These are phyloP conservation scores for Lagenidium giganteum DNA, from an alignment of 352 stramenopile genomes.

Conservation along the genomic window DNA sequence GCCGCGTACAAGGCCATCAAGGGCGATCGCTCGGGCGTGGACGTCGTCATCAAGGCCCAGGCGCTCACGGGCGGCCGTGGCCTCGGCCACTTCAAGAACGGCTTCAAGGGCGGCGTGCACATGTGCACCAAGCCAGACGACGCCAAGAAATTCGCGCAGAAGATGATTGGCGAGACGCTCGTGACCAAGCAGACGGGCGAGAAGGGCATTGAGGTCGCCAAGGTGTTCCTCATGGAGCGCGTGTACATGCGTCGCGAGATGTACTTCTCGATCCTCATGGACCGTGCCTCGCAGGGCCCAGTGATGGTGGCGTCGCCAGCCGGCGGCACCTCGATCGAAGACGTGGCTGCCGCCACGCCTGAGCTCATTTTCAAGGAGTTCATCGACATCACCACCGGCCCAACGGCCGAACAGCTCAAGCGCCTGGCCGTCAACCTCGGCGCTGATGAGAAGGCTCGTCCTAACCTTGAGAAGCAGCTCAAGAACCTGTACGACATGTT, in stretches of 20 bases:
- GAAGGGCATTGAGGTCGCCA: slow-evolving; percentile 86
- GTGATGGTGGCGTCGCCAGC: slow-evolving; percentile 94
- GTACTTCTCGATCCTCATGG: slow-evolving; percentile 99
- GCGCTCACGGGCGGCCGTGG: slow-evolving; percentile 95
- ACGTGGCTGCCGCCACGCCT: slow-evolving; percentile 92
- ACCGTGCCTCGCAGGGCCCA: slow-evolving; percentile 92
- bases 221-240: slow-evolving; percentile 91
- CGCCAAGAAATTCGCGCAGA: slow-evolving; percentile 74
- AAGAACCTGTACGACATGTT: slow-evolving; percentile 96
- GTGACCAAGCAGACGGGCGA: slow-evolving; percentile 94
- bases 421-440: slow-evolving; percentile 73
- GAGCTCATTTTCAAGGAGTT: slow-evolving; percentile 93
- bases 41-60: slow-evolving; percentile 96
- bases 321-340: slow-evolving; percentile 96
- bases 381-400: slow-evolving; percentile 93
- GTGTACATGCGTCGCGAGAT: slow-evolving; percentile 95
- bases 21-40: slow-evolving; percentile 59
- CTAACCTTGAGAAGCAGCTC: slow-evolving; percentile 72
- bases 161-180: slow-evolving; percentile 93
- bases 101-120: slow-evolving; percentile 97
- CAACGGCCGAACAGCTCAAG: slow-evolving; percentile 77
- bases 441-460: slow-evolving; percentile 34
- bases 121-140: slow-evolving; percentile 90
- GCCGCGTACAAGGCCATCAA: slow-evolving; percentile 78
- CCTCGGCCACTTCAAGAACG: slow-evolving; percentile 95